Conservation (phyloP, 2,329 filamentous ascomycete genomes). For the Botrytis hyacinthi region DNA sequence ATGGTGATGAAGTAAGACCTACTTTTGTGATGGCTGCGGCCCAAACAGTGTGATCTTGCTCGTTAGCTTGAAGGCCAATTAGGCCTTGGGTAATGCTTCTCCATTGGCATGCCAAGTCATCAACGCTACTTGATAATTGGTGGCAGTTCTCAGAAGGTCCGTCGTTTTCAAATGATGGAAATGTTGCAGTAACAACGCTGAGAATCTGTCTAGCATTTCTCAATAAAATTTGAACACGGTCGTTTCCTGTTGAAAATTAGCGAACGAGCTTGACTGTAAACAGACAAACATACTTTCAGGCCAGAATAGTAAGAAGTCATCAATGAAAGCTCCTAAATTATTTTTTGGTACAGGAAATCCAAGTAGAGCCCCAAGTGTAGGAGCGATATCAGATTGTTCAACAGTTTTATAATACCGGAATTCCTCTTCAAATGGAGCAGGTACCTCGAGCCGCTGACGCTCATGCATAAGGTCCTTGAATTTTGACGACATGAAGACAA, state of each 20-base stretch:
- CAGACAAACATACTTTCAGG: constrained; percentile 49
- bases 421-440: constrained; percentile 60
- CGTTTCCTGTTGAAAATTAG: constrained; percentile 40
- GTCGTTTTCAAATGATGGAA: constrained; percentile 51
- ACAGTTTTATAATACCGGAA: constrained; percentile 82
- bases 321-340: constrained; percentile 82
- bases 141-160: constrained; percentile 33
- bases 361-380: constrained; percentile 81
- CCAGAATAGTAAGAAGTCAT: constrained; percentile 78
- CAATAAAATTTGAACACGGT: constrained; percentile 67
- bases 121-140: constrained; percentile 40
- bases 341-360: constrained; percentile 88
- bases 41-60: constrained; percentile 43
- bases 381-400: constrained; percentile 93
- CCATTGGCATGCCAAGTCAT: constrained; percentile 70
- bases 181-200: constrained; percentile 72
- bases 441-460: constrained; percentile 46
- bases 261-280: neutral
- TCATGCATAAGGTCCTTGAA: constrained; percentile 69
- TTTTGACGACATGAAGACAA: constrained; percentile 88
- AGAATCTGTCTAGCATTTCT: constrained; percentile 81
- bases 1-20: constrained; percentile 20
- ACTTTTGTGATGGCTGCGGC: constrained; percentile 47
- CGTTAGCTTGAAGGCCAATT: constrained; percentile 24
- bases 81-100: constrained; percentile 40